Conservation (phyloP, 257 asterid species). For the Penstemon barbatus region DNA sequence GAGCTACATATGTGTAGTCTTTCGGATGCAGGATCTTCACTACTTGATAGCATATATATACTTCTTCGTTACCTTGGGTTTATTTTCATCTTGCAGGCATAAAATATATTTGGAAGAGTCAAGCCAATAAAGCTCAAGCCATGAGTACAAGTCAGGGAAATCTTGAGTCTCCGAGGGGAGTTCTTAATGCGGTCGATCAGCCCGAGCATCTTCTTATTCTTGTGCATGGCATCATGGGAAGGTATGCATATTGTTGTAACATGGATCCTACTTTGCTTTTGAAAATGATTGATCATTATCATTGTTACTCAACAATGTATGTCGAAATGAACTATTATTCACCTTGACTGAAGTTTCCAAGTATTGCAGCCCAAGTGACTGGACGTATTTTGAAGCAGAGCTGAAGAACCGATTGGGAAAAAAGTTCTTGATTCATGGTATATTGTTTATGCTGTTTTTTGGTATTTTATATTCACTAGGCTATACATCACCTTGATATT, state of each 20-base stretch:
- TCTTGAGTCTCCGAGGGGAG: slow-evolving; percentile 41
- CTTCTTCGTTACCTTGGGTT: neutral
- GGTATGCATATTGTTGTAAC: slow-evolving; percentile 39
- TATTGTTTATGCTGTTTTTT: slow-evolving; percentile 14
- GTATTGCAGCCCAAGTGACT: slow-evolving; percentile 78
- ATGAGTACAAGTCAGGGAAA: slow-evolving; percentile 67
- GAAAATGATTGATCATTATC: neutral
- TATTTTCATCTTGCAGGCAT: slow-evolving; percentile 45
- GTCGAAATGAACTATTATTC: slow-evolving; percentile 9
- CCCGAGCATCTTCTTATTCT: slow-evolving; percentile 96
- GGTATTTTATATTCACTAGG: slow-evolving; percentile 7
- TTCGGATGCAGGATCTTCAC: no score
- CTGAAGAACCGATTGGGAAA: slow-evolving; percentile 74
- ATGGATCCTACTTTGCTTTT: neutral
- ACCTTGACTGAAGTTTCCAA: slow-evolving; percentile 33
- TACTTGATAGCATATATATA: no score
- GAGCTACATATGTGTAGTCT: no score
- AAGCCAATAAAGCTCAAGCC: slow-evolving; percentile 55
- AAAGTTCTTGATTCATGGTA: slow-evolving; percentile 73
- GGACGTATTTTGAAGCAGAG: slow-evolving; percentile 84
- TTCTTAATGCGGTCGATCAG: slow-evolving; percentile 44
- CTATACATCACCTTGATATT: neutral
- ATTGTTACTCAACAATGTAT: neutral
- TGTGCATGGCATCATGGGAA: slow-evolving; percentile 92
- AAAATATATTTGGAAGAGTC: slow-evolving; percentile 48